These are phyloP conservation scores for Chalciporus piperatoides DNA, from an alignment of 1,284 basidiomycete species.

Conservation along the genomic window DNA sequence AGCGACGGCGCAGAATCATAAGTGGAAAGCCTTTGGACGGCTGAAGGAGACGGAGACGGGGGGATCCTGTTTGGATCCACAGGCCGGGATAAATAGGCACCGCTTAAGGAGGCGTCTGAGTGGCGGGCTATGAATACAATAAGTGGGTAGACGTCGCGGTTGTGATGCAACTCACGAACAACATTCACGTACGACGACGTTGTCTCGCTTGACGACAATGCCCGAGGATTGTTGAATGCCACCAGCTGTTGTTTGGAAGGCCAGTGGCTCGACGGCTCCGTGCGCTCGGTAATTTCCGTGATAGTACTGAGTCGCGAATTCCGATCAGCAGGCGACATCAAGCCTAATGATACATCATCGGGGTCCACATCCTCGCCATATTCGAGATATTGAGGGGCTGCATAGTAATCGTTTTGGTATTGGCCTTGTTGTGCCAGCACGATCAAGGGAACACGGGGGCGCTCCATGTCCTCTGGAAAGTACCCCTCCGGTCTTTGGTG, in stretches of 20 bases:
- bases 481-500: slow-evolving; percentile 12
- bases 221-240: slow-evolving; percentile 38
- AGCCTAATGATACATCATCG: slow-evolving; percentile 16
- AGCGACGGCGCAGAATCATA: slow-evolving; percentile 53
- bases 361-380: slow-evolving; percentile 21
- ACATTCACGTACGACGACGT: slow-evolving; percentile 62
- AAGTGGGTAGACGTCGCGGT: not conserved
- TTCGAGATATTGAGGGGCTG: slow-evolving; percentile 22
- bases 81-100: slow-evolving; percentile 19
- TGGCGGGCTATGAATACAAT: slow-evolving; percentile 20
- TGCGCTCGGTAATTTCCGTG: slow-evolving; percentile 59
- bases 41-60: slow-evolving; percentile 64
- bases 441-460: slow-evolving; percentile 53
- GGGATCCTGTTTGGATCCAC: slow-evolving; percentile 60
- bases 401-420: slow-evolving; percentile 28
- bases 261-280: slow-evolving; percentile 51
- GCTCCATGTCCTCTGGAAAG: slow-evolving; percentile 24
- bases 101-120: slow-evolving; percentile 2
- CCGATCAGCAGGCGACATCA: slow-evolving; percentile 25
- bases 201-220: slow-evolving; percentile 40
- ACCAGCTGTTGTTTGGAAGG: slow-evolving; percentile 37
- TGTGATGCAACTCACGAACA: slow-evolving; percentile 43
- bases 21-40: slow-evolving; percentile 63
- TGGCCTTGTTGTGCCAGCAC: slow-evolving; percentile 52
- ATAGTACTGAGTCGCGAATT: slow-evolving; percentile 53